phyloP scores from a whole-genome alignment of 192 early-diverging fungal species.

The Dispira simplex region DNA sequence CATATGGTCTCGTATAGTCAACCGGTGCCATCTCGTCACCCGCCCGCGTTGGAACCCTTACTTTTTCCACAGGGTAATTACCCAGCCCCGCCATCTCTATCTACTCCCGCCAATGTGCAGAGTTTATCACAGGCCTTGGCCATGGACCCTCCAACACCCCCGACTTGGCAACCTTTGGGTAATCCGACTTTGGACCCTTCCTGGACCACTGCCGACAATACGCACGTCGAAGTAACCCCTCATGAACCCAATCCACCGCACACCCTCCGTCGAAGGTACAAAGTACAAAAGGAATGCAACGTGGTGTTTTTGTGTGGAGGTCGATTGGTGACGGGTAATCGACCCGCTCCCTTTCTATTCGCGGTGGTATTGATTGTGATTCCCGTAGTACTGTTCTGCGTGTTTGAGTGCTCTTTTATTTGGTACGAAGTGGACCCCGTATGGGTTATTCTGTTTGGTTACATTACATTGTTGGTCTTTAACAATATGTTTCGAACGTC shows the following conservation, averaged over 20 bases:
- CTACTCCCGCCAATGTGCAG: no score
- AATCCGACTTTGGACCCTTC: neutral
- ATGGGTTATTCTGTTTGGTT: slow-evolving; percentile 47
- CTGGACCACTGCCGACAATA: neutral
- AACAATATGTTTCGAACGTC: slow-evolving; percentile 59
- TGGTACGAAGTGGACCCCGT: slow-evolving; percentile 42
- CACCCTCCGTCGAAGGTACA: neutral
- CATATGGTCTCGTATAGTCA: no score
- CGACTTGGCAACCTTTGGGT: neutral
- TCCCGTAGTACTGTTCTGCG: slow-evolving; percentile 41
- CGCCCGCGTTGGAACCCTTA: no score
- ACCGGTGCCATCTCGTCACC: no score
- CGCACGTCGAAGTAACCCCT: neutral
- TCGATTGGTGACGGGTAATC: slow-evolving; percentile 45
- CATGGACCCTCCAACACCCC: slow-evolving; percentile 3
- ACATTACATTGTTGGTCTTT: slow-evolving; percentile 39
- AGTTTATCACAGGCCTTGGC: slow-evolving; percentile 1
- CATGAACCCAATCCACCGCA: neutral
- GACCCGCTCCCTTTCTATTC: slow-evolving; percentile 41
- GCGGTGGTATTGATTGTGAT: slow-evolving; percentile 35
- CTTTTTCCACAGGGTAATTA: no score
- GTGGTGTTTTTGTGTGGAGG: slow-evolving; percentile 27
- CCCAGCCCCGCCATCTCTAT: no score
- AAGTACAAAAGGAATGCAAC: neutral
- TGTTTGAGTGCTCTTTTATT: slow-evolving; percentile 48